Conservation (phyloP, 2,329 filamentous ascomycete genomes). For the Monosporascus sp. region DNA sequence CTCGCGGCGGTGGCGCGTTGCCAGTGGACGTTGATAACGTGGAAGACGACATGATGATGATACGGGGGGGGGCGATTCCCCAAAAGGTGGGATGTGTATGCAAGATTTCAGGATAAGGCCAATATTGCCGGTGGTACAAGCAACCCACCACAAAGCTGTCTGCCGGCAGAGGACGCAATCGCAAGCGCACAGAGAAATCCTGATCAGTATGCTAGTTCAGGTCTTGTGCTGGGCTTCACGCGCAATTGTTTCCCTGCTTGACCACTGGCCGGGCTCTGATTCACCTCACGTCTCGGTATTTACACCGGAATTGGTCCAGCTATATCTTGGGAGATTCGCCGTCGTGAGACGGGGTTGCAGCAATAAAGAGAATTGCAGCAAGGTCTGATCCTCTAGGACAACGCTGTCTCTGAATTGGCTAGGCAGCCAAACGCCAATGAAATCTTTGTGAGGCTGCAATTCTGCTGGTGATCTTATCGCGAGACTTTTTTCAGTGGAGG, state of each 20-base stretch:
- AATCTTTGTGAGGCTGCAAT: neutral
- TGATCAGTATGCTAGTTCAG: too few species aligned
- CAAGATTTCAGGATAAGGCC: too few species aligned
- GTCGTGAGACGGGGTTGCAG: neutral
- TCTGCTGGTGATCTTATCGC: neutral
- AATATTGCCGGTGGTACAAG: neutral
- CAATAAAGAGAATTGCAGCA: too few species aligned
- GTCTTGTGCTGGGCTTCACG: too few species aligned
- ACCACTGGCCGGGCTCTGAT: too few species aligned
- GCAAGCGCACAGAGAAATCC: too few species aligned
- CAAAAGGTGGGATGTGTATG: neutral
- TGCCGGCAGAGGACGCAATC: too few species aligned
- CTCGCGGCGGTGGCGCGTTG: slow-evolving; percentile 38
- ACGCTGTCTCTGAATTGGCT: too few species aligned
- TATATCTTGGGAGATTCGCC: neutral
- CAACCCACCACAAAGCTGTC: neutral
- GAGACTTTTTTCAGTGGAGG: neutral
- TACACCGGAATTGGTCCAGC: too few species aligned
- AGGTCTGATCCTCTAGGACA: too few species aligned
- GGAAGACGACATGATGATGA: slow-evolving; percentile 35
- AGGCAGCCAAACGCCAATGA: neutral
- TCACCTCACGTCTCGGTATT: too few species aligned
- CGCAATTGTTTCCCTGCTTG: too few species aligned
- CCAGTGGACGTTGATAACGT: slow-evolving; percentile 30
- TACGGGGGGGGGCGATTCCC: neutral